Conservation (phyloP, 371 early-diverging fungal genomes). For the Mucor indicus region DNA sequence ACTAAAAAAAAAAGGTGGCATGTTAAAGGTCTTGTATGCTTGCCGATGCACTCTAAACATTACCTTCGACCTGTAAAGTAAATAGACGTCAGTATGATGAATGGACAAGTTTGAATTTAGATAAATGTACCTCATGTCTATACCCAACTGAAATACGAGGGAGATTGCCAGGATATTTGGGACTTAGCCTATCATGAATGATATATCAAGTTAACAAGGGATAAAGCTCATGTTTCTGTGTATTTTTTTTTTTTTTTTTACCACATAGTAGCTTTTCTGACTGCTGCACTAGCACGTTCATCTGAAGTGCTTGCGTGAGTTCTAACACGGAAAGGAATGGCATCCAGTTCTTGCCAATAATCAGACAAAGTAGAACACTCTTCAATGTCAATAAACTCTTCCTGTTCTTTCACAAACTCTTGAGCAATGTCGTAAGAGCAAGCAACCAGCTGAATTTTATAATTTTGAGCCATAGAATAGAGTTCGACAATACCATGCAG, state of each 20-base stretch:
- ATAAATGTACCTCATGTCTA: conserved; percentile 60
- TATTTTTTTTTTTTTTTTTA: conserved; percentile 10
- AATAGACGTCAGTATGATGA: conserved; percentile 11
- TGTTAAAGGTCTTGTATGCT: no score
- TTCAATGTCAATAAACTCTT: conserved; percentile 14
- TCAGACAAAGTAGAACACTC: conserved; percentile 43
- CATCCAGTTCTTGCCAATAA: conserved; percentile 77
- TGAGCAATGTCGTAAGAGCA: conserved; percentile 24
- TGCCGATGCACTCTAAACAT: not conserved
- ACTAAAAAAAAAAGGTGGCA: conserved; percentile 25
- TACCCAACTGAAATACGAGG: conserved; percentile 68
- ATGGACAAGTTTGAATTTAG: not conserved
- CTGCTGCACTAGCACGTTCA: conserved; percentile 74
- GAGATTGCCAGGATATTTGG: conserved; percentile 69
- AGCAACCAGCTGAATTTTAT: conserved; percentile 57
- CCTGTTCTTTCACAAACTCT: conserved; percentile 26
- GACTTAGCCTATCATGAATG: conserved; percentile 44
- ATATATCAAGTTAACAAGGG: not conserved
- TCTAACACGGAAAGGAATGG: conserved; percentile 62
- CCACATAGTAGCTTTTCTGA: conserved; percentile 69
- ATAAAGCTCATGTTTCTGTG: not conserved
- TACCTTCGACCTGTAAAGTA: conserved; percentile 45
- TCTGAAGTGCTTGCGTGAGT: conserved; percentile 59
- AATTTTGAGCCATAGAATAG: conserved; percentile 47
- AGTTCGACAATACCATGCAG: conserved; percentile 39